Evolutionary conservation across 495 filamentous ascomycete species (phyloP).

Genomic region (Talaromyces wortmannii): DNA sequence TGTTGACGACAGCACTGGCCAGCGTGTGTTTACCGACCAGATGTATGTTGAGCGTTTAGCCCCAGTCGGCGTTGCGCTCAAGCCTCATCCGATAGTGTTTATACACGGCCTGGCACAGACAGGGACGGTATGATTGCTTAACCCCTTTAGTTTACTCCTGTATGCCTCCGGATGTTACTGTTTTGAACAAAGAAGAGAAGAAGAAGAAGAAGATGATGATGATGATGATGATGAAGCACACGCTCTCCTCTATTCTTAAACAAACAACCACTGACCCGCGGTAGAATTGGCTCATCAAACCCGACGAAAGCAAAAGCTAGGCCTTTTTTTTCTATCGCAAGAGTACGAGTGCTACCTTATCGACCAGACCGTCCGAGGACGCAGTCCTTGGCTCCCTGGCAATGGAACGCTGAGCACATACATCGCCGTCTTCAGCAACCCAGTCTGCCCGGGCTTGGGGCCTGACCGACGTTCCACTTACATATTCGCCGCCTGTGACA

Average conservation of each 20-base stretch:
- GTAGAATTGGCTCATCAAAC: constrained; percentile 40
- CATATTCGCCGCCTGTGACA: constrained; percentile 37
- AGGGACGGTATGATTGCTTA: constrained; percentile 33
- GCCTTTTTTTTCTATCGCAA: constrained; percentile 34
- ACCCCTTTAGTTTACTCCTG: background rate
- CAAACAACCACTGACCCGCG: background rate
- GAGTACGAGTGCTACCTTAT: constrained; percentile 39
- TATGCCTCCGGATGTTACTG: no score
- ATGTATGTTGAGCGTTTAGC: constrained; percentile 52
- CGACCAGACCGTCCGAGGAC: constrained; percentile 37
- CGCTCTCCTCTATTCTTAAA: background rate
- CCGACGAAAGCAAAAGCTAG: constrained; percentile 41
- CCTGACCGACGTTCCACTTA: constrained; percentile 40
- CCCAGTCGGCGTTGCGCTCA: constrained; percentile 14
- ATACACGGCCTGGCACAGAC: constrained; percentile 47
- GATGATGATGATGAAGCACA: no score
- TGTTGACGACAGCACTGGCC: constrained; percentile 19
- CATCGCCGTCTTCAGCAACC: constrained; percentile 19
- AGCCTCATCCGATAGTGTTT: constrained; percentile 41
- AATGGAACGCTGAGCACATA: constrained; percentile 20
- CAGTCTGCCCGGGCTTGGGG: constrained; percentile 28
- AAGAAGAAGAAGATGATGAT: no score
- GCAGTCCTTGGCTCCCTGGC: constrained; percentile 25
- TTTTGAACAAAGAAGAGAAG: no score
- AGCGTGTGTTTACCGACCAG: constrained; percentile 36